Evolutionary conservation across 169 alveolate species (phyloP).

Genomic region (Plasmodium cynomolgi): DNA sequence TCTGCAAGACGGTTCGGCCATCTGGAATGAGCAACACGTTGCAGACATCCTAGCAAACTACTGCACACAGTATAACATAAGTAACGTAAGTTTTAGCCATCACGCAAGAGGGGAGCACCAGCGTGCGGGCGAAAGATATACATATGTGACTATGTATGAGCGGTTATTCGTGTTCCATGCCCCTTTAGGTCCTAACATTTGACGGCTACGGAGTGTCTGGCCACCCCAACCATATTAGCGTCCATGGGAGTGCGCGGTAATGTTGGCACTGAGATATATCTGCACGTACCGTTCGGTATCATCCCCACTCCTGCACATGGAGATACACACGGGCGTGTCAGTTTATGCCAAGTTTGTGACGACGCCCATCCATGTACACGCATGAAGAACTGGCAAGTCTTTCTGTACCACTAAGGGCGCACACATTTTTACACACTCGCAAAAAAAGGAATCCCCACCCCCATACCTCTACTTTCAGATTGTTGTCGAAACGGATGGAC

Average conservation of each 20-base stretch:
- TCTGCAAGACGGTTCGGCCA: conserved; percentile 29
- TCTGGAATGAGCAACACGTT: conserved; percentile 37
- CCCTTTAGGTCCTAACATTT: conserved; percentile 77
- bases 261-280: background rate
- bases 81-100: background rate
- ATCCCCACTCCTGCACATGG: background rate
- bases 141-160: background rate
- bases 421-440: background rate
- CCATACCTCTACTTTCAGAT: background rate
- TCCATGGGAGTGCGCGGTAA: conserved; percentile 69
- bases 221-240: conserved; percentile 83
- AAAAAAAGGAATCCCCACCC: background rate
- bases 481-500: conserved; percentile 24
- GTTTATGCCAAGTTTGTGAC: background rate
- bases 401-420: background rate
- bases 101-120: background rate
- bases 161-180: background rate
- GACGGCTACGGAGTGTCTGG: conserved; percentile 82
- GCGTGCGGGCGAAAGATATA: too few species aligned
- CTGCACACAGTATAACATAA: conserved; percentile 21
- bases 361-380: background rate
- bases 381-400: background rate
- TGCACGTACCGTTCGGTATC: background rate
- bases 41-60: conserved; percentile 12
- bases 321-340: background rate